A percentile compares a stretch with the other conserved stretches of the same genome.
Evolutionary conservation across 2,329 filamentous ascomycete genomes (phyloP).

Genomic region (Arachnopeziza araneosa): DNA sequence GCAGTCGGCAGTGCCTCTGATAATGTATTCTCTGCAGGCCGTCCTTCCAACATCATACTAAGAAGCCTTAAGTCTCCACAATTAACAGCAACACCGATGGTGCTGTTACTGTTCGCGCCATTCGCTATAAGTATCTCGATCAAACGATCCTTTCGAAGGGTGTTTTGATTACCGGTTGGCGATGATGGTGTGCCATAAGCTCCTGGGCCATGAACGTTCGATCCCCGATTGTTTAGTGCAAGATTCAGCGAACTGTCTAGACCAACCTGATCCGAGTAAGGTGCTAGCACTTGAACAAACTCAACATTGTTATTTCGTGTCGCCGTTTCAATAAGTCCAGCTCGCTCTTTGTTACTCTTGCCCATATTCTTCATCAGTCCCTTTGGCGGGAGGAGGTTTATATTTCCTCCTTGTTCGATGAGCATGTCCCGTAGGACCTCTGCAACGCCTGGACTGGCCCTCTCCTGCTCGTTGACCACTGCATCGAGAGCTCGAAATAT

Average conservation of each 20-base stretch:
- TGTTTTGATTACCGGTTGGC: neutral
- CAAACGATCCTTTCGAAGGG: slow-evolving; percentile 10
- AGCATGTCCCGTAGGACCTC: slow-evolving; percentile 10
- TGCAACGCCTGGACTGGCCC: slow-evolving; percentile 13
- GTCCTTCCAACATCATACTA: slow-evolving; percentile 11
- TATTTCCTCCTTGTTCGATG: slow-evolving; percentile 6
- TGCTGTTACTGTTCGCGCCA: slow-evolving; percentile 11
- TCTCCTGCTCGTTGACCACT: slow-evolving; percentile 13
- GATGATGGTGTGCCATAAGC: neutral
- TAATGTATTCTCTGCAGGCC: slow-evolving; percentile 3
- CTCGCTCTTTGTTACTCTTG: slow-evolving; percentile 8
- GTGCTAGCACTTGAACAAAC: slow-evolving; percentile 9
- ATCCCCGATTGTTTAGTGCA: slow-evolving; percentile 5
- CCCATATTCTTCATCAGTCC: slow-evolving; percentile 10
- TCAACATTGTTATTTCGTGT: slow-evolving; percentile 9
- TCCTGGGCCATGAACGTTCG: too few species aligned
- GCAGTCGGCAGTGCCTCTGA: slow-evolving; percentile 12
- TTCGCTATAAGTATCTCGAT: slow-evolving; percentile 11
- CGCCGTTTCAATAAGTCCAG: slow-evolving; percentile 10
- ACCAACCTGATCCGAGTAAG: slow-evolving; percentile 4
- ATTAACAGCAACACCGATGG: slow-evolving; percentile 8
- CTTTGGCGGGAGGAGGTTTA: slow-evolving; percentile 8
- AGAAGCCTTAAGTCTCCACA: slow-evolving; percentile 11
- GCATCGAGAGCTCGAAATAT: slow-evolving; percentile 11
- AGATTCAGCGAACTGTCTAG: slow-evolving; percentile 8